A percentile compares a stretch with the other conserved stretches of the same genome.
These are phyloP conservation scores for Jaapia argillacea DNA, from an alignment of 768 basidiomycete genomes.

Conservation along the genomic window DNA sequence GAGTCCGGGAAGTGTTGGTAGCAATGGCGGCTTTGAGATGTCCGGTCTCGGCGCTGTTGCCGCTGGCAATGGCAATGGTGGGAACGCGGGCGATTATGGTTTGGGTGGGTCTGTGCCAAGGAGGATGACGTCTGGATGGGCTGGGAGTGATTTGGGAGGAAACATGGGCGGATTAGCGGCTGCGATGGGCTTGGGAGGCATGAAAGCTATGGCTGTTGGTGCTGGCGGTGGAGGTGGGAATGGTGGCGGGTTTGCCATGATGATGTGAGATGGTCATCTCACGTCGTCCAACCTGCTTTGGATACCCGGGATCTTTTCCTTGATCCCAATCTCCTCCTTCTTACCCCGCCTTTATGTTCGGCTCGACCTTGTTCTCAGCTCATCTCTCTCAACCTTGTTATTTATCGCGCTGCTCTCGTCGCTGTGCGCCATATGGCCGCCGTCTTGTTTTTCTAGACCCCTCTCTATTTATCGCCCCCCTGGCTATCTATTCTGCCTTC, in stretches of 20 bases:
- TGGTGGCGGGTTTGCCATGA: not conserved
- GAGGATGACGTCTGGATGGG: too few species aligned
- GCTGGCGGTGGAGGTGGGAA: not conserved
- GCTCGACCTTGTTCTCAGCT: not conserved
- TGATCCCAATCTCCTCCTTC: not conserved
- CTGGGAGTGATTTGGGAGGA: too few species aligned
- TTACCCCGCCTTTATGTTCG: not conserved
- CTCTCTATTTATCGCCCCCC: not conserved
- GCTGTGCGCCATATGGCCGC: not conserved
- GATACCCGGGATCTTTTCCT: not conserved
- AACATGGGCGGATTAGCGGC: too few species aligned
- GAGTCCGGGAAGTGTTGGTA: too few species aligned
- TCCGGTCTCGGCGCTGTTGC: too few species aligned
- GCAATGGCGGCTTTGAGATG: too few species aligned
- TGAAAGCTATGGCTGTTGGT: too few species aligned
- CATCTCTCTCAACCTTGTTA: not conserved
- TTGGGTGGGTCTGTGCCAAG: too few species aligned
- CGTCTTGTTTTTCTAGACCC: not conserved
- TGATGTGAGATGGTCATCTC: not conserved
- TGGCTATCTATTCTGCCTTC: not conserved
- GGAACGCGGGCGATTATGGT: too few species aligned
- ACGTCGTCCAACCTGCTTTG: not conserved
- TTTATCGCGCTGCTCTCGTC: not conserved
- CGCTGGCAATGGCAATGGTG: too few species aligned
- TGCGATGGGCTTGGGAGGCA: too few species aligned